Evolutionary conservation across 2,329 filamentous ascomycete genomes (phyloP), one percentile per base, ranked within the genome.

Genomic region (Colletotrichum simmondsii): DNA sequence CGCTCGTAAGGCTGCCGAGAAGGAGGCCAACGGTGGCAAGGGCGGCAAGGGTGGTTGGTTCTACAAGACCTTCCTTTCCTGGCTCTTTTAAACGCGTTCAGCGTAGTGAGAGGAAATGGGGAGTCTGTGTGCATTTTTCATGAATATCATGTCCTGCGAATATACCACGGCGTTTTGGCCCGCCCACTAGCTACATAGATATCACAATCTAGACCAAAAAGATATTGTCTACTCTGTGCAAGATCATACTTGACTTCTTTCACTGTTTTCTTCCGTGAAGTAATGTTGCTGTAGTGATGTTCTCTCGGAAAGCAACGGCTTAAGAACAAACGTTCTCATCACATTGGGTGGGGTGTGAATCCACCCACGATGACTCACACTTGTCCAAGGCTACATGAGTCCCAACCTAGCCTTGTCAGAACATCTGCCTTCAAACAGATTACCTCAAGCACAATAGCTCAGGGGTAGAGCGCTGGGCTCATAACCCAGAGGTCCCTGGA

Each of bases 1-100:
- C 67, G 91, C 89, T 12, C 78, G 79, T n/a, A 81, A 89, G 79
- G 87, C 85, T 65, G 76, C 79, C 28, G 74, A 78, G 66, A 65
- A 77, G 26, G 76, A 78, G 57, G 66, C 75, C 2, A 73, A 75
- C 37, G 63, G 77, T 16, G 75, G 75, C 22, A 76, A 79, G 58
- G 74, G 74, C 8, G 75, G 77, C 58, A 73, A 73, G 5, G 75
- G 76, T 2, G 76, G 77, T 56, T 75, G 77, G 67, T 79, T 80
- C 73, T 80, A 80, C 71, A 76, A 71, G 60, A 73, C 42, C 11
- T 76, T 76, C 62, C 37, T 77, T 32, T 69, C 76, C 1, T 77
- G 76, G 76, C 68, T 77, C 32, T 72, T 77, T 66, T 77, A 67
- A 61, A 19, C 19, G 52, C n/a, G 19, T 28, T 6, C 19, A 24